These are phyloP conservation scores for Trifolium dubium DNA, from an alignment of 306 rosid species.

Conservation along the genomic window DNA sequence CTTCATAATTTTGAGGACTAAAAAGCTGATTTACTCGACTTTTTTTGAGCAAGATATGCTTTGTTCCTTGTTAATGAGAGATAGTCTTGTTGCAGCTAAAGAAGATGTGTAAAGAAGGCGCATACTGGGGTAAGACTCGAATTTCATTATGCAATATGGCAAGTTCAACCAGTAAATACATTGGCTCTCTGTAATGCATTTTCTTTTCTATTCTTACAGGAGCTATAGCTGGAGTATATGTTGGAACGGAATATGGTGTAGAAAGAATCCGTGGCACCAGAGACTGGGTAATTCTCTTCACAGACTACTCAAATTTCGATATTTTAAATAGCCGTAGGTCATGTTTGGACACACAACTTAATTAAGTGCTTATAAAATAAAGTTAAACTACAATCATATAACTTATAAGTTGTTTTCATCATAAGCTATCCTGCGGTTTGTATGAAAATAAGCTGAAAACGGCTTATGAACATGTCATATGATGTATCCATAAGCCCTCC, in stretches of 20 bases:
- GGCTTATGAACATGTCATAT: too few relatives aligned
- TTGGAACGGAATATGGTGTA: constrained; percentile 79
- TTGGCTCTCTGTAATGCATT: constrained; percentile 6
- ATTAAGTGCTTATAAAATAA: too few relatives aligned
- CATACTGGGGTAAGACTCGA: constrained; percentile 84
- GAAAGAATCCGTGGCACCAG: constrained; percentile 80
- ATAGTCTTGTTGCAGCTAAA: constrained; percentile 72
- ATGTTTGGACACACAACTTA: too few relatives aligned
- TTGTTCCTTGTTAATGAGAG: constrained; percentile 40
- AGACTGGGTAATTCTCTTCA: constrained; percentile 74
- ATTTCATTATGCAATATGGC: constrained; percentile 26
- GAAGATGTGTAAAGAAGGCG: constrained; percentile 97
- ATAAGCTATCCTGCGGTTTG: too few relatives aligned
- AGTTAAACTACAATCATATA: too few relatives aligned
- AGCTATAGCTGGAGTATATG: constrained; percentile 75
- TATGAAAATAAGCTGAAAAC: too few relatives aligned
- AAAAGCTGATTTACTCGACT: neutral
- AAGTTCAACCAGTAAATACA: neutral
- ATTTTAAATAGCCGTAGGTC: constrained; percentile 10
- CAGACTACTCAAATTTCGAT: neutral
- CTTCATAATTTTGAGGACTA: neutral
- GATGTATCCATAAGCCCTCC: too few relatives aligned
- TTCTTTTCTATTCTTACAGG: constrained; percentile 49
- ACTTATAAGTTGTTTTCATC: too few relatives aligned
- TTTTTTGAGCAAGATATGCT: constrained; percentile 21